Conservation (phyloP, 306 rosid species). For the Fagus sylvatica region DNA sequence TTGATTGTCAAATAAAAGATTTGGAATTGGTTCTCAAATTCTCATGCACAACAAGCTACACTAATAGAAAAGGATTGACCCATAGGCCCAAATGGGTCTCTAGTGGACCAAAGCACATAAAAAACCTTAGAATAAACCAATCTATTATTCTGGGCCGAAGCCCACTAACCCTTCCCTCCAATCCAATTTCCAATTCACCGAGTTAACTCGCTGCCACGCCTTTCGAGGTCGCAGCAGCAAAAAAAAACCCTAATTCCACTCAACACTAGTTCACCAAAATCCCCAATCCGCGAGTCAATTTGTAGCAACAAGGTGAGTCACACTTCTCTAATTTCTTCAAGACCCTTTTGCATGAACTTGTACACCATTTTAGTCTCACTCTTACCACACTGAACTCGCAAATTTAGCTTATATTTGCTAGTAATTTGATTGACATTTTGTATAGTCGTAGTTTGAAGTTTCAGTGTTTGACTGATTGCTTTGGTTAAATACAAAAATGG, state of each 20-base stretch:
- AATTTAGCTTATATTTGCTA: background rate
- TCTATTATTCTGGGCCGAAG: background rate
- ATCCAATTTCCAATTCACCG: conserved; percentile 18
- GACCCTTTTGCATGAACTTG: background rate
- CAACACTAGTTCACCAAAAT: background rate
- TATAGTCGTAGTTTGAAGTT: background rate
- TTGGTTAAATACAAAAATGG: background rate
- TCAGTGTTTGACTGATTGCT: background rate
- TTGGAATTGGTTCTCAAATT: no score
- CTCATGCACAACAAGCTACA: no score
- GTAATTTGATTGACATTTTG: background rate
- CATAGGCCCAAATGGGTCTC: no score
- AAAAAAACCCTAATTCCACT: conserved; percentile 33
- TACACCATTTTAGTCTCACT: background rate
- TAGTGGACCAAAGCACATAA: no score
- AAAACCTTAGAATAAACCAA: no score
- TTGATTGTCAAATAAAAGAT: no score
- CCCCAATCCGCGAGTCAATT: conserved; percentile 6
- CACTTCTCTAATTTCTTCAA: background rate
- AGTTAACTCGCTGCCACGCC: conserved; percentile 3
- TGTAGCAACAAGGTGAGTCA: conserved; percentile 24
- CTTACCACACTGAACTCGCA: background rate
- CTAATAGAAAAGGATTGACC: no score
- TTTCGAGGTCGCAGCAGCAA: conserved; percentile 5
- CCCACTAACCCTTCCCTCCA: conserved; percentile 34